Base-by-base conservation (phyloP, 2,329 filamentous ascomycete species). In the Leptographium lundbergii region DNA sequence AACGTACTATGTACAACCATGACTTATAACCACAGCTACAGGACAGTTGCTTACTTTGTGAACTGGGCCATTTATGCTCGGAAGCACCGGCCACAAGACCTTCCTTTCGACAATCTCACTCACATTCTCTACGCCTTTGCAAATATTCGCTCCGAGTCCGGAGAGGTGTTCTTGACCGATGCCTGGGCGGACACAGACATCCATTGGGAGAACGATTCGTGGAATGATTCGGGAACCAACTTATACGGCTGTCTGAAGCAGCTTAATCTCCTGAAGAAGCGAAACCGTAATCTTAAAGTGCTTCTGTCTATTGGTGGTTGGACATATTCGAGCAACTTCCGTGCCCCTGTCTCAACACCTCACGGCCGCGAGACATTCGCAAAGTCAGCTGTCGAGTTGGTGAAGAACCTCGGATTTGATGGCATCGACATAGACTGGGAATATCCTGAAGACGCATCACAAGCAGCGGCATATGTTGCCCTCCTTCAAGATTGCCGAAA, bases 41-140 rank as follows among this genome's bases (percentile, higher is more conserved):
- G 83, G 62, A 77, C 84, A 2, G 85, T 91, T 25, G 86, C 81
- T 42, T 90, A 89, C 73, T 90, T 82, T 67, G 84, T 87, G 61
- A 88, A 89, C 71, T 89, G 86, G 89, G 89, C 88, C 63, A 92
- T 95, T 65, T 96, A 96, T 71, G 89, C 77, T 47, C 84, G 91
- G 59, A 87, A 92, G 66, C 87, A 94, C 69, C 81, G 85, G n/a
- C 91, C 91, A 0, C 87, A 95, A 68, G 84, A 95, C 68, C 80
- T 97, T 6, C 88, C 89, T 0, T 84, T 80, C 4, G 81, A 91
- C 58, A 87, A 89, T 59, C 81, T 96, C 50, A 97, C 91, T 0
- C 92, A 97, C 68, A 74, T 97, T 5, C 82, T 96, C 19, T 96
- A 96, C 65, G 77, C 91, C 19, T 97, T 97, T 73, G 92, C 89